Percentiles rank a stretch among this genome's conserved stretches.
These are phyloP conservation scores for Carex sylvatica DNA, from an alignment of 202 grass and related monocot species.

Conservation along the genomic window DNA sequence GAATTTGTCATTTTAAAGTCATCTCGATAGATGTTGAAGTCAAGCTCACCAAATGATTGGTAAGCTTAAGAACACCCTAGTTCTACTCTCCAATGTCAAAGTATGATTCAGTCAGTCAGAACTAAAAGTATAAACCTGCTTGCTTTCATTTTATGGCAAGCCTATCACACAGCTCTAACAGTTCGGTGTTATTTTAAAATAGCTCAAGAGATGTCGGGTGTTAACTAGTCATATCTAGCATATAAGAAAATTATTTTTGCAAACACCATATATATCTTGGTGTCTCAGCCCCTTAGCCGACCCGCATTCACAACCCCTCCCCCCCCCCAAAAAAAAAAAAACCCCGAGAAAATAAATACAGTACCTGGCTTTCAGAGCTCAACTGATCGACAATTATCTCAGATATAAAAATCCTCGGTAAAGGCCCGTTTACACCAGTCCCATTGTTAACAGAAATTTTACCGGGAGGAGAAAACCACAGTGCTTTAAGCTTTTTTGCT, in stretches of 20 bases:
- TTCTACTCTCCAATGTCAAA: not conserved
- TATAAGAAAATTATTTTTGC: not conserved
- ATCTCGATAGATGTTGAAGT: too few relatives aligned
- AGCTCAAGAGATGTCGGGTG: not conserved
- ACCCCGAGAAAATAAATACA: constrained; percentile 8
- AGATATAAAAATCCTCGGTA: constrained; percentile 96
- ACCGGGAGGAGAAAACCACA: constrained; percentile 87
- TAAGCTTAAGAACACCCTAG: too few relatives aligned
- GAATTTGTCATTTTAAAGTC: too few relatives aligned
- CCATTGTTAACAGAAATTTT: constrained; percentile 36
- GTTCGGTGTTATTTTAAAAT: not conserved
- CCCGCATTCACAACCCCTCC: too few relatives aligned
- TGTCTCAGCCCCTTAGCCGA: not conserved
- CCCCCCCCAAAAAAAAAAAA: too few relatives aligned
- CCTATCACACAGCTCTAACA: not conserved
- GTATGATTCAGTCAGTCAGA: not conserved
- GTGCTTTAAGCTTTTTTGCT: constrained; percentile 82
- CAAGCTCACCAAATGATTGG: too few relatives aligned
- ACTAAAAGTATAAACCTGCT: not conserved
- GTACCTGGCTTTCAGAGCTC: constrained; percentile 74
- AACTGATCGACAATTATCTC: constrained; percentile 92
- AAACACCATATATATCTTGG: not conserved
- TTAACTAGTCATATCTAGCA: not conserved
- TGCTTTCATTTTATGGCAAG: not conserved
- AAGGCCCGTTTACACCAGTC: constrained; percentile 63